These are phyloP conservation scores for Plantago coronopus DNA, from an alignment of 305 asterid species.

Conservation along the genomic window DNA sequence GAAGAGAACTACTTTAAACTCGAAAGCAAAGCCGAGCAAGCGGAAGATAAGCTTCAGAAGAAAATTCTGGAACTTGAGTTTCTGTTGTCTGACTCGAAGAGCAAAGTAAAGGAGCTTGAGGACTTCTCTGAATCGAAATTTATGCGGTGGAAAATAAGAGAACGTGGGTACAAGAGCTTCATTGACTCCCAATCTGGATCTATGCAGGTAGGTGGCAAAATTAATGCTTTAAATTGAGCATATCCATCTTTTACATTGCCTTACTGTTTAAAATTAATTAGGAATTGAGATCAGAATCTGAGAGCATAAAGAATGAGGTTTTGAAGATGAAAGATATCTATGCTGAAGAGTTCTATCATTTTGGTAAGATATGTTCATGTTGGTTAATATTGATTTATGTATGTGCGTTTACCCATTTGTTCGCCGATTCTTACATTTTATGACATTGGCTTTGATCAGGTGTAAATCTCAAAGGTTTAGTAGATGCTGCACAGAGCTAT, in stretches of 20 bases:
- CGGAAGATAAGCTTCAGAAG: conserved; percentile 50
- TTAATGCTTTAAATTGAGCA: conserved; percentile 20
- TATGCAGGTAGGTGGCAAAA: conserved; percentile 52
- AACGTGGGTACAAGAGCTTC: conserved; percentile 58
- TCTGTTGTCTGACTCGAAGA: conserved; percentile 55
- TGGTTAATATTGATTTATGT: conserved; percentile 15
- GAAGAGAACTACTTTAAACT: conserved; percentile 48
- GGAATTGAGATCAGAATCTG: conserved; percentile 67
- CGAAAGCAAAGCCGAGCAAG: conserved; percentile 53
- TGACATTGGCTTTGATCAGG: conserved; percentile 39
- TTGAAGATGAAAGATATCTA: conserved; percentile 49
- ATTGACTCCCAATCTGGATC: conserved; percentile 66
- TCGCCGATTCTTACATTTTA: conserved; percentile 16
- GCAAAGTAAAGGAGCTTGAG: conserved; percentile 72
- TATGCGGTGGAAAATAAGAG: conserved; percentile 69
- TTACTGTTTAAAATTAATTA: conserved; percentile 29
- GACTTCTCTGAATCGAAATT: conserved; percentile 70
- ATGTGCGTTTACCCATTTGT: conserved; percentile 10
- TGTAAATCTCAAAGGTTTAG: conserved; percentile 57
- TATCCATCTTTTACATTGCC: conserved; percentile 15
- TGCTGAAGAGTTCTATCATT: conserved; percentile 58
- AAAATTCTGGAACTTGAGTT: conserved; percentile 59
- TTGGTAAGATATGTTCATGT: conserved; percentile 42
- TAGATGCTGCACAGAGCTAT: conserved; percentile 85
- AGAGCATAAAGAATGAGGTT: conserved; percentile 72